These are phyloP conservation scores for Sphagnum fallax DNA, from an alignment of 228 moss, liverwort and hornwort species.

Conservation along the genomic window DNA sequence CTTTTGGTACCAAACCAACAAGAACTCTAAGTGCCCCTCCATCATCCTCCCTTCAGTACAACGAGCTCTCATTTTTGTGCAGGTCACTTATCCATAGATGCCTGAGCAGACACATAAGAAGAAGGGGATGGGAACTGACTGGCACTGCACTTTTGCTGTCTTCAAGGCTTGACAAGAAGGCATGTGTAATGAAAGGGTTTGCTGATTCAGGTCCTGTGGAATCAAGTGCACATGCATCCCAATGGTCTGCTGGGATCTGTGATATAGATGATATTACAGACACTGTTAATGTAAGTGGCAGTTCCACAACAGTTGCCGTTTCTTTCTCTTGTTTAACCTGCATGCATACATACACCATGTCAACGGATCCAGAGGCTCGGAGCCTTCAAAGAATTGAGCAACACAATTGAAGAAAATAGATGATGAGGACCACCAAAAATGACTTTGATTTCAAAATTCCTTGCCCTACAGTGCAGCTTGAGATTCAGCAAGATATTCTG, in stretches of 20 bases:
- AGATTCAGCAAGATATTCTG: not conserved
- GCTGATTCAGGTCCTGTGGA: constrained; percentile 56
- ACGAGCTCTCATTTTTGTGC: too few relatives aligned
- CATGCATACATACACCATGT: constrained; percentile 1
- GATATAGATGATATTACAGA: constrained; percentile 89
- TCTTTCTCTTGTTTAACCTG: constrained; percentile 54
- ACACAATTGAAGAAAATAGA: not conserved
- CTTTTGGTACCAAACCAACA: not conserved
- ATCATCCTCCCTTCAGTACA: not conserved
- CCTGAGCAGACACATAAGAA: not conserved
- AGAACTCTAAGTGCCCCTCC: not conserved
- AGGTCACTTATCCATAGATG: not conserved
- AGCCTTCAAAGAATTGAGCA: not conserved
- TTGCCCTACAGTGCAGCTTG: not conserved
- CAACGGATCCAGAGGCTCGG: not conserved
- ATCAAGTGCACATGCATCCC: constrained; percentile 92
- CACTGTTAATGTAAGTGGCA: constrained; percentile 71
- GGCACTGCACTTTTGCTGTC: constrained; percentile 92
- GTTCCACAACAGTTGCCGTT: constrained; percentile 24
- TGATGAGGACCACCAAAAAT: not conserved
- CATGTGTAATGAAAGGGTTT: constrained; percentile 85
- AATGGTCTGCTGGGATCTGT: constrained; percentile 62
- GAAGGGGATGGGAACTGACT: constrained; percentile 21
- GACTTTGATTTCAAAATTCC: not conserved
- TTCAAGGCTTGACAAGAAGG: constrained; percentile 86